Evolutionary conservation across 768 basidiomycete species (phyloP).

Genomic region (Xanthoconium purpureum): DNA sequence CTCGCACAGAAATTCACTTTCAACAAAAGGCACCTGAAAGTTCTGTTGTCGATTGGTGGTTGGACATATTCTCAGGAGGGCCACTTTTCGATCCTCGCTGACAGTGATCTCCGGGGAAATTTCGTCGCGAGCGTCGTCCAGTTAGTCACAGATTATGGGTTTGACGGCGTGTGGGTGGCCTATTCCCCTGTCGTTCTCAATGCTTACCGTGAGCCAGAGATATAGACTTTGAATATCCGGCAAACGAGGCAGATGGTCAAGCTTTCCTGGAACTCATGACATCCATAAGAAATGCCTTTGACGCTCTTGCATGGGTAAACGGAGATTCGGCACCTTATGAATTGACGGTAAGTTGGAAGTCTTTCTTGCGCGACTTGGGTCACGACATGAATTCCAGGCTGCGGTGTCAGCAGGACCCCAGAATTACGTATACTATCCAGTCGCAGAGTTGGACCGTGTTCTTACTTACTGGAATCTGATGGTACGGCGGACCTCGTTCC

Average conservation of each 20-base stretch:
- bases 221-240: constrained; percentile 78
- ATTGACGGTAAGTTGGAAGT: constrained; percentile 39
- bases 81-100: constrained; percentile 64
- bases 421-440: constrained; percentile 55
- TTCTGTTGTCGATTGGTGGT: constrained; percentile 54
- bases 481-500: constrained; percentile 36
- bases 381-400: constrained; percentile 30
- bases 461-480: constrained; percentile 81
- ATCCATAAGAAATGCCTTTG: constrained; percentile 59
- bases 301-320: constrained; percentile 53
- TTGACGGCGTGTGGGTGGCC: constrained; percentile 66
- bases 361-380: neutral
- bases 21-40: constrained; percentile 42
- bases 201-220: constrained; percentile 41
- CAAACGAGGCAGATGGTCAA: constrained; percentile 53
- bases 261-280: constrained; percentile 66
- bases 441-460: constrained; percentile 62
- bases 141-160: constrained; percentile 69
- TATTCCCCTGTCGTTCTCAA: neutral
- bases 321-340: constrained; percentile 60
- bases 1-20: neutral
- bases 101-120: constrained; percentile 44
- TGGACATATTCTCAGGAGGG: constrained; percentile 71
- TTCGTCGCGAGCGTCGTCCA: constrained; percentile 63
- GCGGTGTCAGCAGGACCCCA: constrained; percentile 62